phyloP scores from a whole-genome alignment of 1,284 basidiomycete genomes.

The Cryptococcus sp. region DNA sequence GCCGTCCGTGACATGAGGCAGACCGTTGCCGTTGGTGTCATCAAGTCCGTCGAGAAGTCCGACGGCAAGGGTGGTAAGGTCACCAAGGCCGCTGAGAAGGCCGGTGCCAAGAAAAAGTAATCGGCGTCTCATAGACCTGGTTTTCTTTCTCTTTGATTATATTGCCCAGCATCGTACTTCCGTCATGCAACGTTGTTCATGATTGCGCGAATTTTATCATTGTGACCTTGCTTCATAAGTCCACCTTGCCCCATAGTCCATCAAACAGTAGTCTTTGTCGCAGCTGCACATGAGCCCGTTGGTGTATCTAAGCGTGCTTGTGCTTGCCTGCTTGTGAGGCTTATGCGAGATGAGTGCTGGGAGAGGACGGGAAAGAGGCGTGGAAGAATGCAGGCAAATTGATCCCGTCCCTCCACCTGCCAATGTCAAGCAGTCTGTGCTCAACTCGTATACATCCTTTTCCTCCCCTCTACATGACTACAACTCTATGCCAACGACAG shows the following conservation, averaged over 20 bases:
- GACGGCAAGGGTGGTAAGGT: slow-evolving; percentile 76
- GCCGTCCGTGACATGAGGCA: slow-evolving; percentile 72
- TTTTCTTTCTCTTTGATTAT: slow-evolving; percentile 8
- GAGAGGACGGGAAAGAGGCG: no score
- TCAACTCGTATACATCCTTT: not conserved
- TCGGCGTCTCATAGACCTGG: slow-evolving; percentile 33
- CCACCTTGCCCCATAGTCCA: no score
- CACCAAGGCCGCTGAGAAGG: slow-evolving; percentile 82
- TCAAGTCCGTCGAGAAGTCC: slow-evolving; percentile 19
- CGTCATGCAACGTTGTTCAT: slow-evolving; percentile 14
- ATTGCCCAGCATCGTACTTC: slow-evolving; percentile 4
- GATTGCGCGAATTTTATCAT: not conserved
- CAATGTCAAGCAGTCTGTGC: no score
- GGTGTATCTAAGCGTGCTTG: no score
- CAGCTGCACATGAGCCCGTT: no score
- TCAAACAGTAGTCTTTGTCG: no score
- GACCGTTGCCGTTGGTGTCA: slow-evolving; percentile 23
- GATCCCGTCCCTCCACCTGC: no score
- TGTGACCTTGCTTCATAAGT: no score
- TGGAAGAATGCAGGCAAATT: no score
- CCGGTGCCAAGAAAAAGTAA: slow-evolving; percentile 84
- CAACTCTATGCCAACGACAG: not conserved
- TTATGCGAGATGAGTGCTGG: no score
- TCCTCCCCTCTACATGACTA: not conserved
- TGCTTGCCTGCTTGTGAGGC: no score